phyloP scores from a whole-genome alignment of 2,329 filamentous ascomycete genomes.

The Pseudogymnoascus sp. region DNA sequence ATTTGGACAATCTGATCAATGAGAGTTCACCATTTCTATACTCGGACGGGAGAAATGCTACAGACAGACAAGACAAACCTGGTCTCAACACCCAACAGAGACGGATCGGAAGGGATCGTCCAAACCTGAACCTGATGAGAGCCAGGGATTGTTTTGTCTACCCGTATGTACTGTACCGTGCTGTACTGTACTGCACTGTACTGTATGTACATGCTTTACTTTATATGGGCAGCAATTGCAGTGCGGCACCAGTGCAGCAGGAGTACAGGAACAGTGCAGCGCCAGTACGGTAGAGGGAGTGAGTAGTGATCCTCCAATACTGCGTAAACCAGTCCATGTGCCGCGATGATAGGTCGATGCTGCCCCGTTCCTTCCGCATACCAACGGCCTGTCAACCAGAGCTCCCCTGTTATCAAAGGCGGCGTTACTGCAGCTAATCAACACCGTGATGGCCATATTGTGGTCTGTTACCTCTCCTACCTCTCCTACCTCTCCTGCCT shows the following conservation, averaged over 20 bases:
- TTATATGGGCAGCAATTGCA: neutral
- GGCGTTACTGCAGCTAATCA: neutral
- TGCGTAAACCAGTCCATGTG: neutral
- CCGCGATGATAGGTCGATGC: slow-evolving; percentile 7
- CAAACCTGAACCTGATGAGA: neutral
- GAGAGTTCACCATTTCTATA: neutral
- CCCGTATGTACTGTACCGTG: neutral
- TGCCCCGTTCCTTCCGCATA: neutral
- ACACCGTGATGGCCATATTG: neutral
- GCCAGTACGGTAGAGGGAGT: neutral
- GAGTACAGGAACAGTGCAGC: neutral
- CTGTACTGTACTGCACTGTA: too few species aligned
- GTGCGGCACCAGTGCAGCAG: neutral
- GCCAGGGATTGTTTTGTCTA: neutral
- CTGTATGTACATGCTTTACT: neutral
- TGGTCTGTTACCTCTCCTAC: neutral
- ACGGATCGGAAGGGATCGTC: neutral
- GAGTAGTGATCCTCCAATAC: neutral
- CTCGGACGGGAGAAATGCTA: neutral
- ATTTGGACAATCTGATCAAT: neutral
- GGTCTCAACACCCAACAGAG: neutral
- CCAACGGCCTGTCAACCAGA: slow-evolving; percentile 5
- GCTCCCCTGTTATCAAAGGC: neutral
- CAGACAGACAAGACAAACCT: neutral
- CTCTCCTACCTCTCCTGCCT: too few species aligned